phyloP scores from a whole-genome alignment of 305 asterid genomes.

The Euphrasia arctica region DNA sequence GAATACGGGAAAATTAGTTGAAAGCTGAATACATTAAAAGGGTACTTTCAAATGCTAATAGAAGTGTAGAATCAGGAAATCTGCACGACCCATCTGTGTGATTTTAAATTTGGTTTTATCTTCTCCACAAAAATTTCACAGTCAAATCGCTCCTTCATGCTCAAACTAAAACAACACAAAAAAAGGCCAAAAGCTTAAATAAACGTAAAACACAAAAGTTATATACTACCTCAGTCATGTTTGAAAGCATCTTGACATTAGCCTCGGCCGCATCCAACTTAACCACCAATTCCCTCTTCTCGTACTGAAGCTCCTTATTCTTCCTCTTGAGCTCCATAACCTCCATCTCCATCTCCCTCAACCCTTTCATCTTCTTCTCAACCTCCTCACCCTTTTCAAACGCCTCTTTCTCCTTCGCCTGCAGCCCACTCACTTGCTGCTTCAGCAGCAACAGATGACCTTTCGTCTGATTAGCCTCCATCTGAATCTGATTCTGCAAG shows the following conservation, averaged over 20 bases:
- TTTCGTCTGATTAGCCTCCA: conserved; percentile 87
- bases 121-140: neutral
- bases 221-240: conserved; percentile 73
- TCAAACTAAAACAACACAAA: neutral
- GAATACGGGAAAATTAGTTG: too few relatives aligned
- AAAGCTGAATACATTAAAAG: neutral
- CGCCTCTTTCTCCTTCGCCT: conserved; percentile 75
- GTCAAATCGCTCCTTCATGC: neutral
- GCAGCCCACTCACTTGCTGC: conserved; percentile 89
- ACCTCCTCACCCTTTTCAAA: conserved; percentile 54
- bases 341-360: conserved; percentile 80
- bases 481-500: conserved; percentile 84
- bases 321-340: conserved; percentile 87
- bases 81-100: neutral
- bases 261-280: conserved; percentile 84
- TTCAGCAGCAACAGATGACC: conserved; percentile 84
- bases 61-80: neutral
- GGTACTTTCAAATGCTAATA: neutral
- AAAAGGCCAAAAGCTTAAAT: neutral
- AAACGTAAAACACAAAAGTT: conserved; percentile 3
- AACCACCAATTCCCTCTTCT: conserved; percentile 72
- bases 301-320: conserved; percentile 93
- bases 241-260: conserved; percentile 61
- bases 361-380: conserved; percentile 76
- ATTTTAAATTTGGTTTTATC: neutral